phyloP scores from a whole-genome alignment of 306 rosid genomes.

The Lupinus albus region DNA sequence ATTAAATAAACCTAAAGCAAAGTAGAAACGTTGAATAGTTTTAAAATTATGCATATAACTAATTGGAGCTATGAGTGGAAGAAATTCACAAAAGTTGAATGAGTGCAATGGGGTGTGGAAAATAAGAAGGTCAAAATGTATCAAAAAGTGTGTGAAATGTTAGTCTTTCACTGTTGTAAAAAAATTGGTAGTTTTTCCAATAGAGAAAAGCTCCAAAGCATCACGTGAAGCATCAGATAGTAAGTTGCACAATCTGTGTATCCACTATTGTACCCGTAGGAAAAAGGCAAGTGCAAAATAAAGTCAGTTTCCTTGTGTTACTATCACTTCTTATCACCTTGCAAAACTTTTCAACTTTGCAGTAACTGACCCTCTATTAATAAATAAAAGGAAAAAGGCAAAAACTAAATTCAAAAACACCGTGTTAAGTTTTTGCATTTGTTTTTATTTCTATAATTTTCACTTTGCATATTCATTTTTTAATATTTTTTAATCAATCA shows the following conservation, averaged over 20 bases:
- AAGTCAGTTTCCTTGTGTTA: constrained; percentile 41
- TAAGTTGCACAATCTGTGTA: constrained; percentile 57
- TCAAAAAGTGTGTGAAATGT: constrained; percentile 26
- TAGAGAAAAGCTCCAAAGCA: constrained; percentile 51
- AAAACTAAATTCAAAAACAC: background rate
- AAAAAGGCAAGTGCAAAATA: constrained; percentile 35
- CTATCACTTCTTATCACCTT: constrained; percentile 30
- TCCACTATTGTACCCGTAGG: constrained; percentile 41
- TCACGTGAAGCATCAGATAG: constrained; percentile 64
- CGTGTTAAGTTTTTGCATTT: too few relatives aligned
- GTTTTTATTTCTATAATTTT: too few relatives aligned
- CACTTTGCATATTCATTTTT: too few relatives aligned
- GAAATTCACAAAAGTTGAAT: constrained; percentile 14
- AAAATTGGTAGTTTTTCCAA: constrained; percentile 28
- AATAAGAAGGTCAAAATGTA: constrained; percentile 49
- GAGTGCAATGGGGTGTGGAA: constrained; percentile 27
- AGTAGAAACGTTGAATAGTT: too few relatives aligned
- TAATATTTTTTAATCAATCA: too few relatives aligned
- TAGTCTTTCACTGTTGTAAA: constrained; percentile 10
- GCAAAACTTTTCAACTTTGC: constrained; percentile 44
- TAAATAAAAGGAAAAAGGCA: background rate
- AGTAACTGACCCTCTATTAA: constrained; percentile 24
- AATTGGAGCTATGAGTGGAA: background rate
- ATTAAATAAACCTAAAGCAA: too few relatives aligned
- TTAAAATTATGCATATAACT: too few relatives aligned